These are phyloP conservation scores for Trichosporon inkin DNA, from an alignment of 1,284 basidiomycete species.

Conservation along the genomic window DNA sequence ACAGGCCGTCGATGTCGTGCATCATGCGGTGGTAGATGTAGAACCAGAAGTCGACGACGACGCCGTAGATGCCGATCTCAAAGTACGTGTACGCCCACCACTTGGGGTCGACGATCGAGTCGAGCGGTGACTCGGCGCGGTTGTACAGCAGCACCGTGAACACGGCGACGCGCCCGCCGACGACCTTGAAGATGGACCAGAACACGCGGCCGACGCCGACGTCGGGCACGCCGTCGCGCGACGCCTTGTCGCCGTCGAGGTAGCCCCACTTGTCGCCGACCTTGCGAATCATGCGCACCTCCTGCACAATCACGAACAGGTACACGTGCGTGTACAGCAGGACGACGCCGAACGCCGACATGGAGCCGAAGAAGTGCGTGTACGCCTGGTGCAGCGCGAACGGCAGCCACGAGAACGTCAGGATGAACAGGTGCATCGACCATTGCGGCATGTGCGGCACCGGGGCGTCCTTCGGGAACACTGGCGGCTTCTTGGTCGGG, in stretches of 20 bases:
- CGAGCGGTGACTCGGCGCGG: background rate
- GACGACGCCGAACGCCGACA: background rate
- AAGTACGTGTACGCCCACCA: slow-evolving; percentile 6
- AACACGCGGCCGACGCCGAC: slow-evolving; percentile 6
- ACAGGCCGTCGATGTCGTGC: slow-evolving; percentile 13
- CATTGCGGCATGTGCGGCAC: slow-evolving; percentile 11
- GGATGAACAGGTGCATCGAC: slow-evolving; percentile 8
- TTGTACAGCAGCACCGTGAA: slow-evolving; percentile 3
- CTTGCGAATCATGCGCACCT: slow-evolving; percentile 2
- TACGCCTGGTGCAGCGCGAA: slow-evolving; percentile 8
- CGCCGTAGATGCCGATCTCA: slow-evolving; percentile 8
- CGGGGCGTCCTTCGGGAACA: background rate
- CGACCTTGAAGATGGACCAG: background rate
- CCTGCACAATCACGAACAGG: slow-evolving; percentile 3
- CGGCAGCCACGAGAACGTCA: slow-evolving; percentile 4
- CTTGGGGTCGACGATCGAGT: background rate
- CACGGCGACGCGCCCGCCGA: slow-evolving; percentile 4
- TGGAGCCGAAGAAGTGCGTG: background rate
- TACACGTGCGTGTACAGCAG: slow-evolving; percentile 9
- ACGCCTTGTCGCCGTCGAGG: slow-evolving; percentile 8
- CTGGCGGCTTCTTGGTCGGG: background rate
- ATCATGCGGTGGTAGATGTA: slow-evolving; percentile 13
- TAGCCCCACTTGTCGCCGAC: slow-evolving; percentile 3
- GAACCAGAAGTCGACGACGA: slow-evolving; percentile 11
- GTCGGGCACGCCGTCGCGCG: slow-evolving; percentile 11